phyloP scores from a whole-genome alignment of 805 yeast species.

The Starmerella roubikii region DNA sequence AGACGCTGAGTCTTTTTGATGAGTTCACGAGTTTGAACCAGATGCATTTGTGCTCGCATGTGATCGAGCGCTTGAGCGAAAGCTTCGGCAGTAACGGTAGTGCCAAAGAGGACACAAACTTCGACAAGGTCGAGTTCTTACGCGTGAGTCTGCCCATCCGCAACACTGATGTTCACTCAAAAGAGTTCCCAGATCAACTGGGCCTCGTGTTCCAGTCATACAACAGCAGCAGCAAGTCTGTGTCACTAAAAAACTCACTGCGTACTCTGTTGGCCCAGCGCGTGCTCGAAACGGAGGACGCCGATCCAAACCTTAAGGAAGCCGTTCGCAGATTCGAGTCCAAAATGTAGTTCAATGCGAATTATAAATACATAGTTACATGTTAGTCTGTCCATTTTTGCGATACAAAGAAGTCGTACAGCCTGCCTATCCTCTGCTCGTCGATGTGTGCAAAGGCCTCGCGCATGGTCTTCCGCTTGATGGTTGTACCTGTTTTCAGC shows the following conservation, averaged over 20 bases:
- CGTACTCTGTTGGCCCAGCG: conserved; percentile 19
- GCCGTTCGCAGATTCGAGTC: conserved; percentile 19
- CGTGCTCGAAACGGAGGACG: conserved; percentile 17
- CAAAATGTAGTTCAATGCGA: conserved; percentile 7
- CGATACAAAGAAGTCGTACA: conserved; percentile 82
- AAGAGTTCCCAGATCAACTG: conserved; percentile 42
- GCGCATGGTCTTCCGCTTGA: conserved; percentile 75
- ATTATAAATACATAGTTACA: neutral
- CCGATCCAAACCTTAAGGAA: conserved; percentile 16
- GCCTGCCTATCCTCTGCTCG: conserved; percentile 68
- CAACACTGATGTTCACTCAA: conserved; percentile 30
- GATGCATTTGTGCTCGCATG: conserved; percentile 49
- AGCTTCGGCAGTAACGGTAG: conserved; percentile 16
- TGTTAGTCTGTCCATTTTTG: conserved; percentile 60
- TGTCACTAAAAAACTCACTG: conserved; percentile 19
- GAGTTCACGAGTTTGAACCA: conserved; percentile 57
- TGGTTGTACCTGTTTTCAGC: conserved; percentile 64
- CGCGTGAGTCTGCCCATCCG: conserved; percentile 58
- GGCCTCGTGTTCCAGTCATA: conserved; percentile 61
- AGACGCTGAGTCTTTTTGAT: conserved; percentile 48
- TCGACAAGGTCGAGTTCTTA: conserved; percentile 32
- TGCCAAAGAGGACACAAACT: conserved; percentile 26
- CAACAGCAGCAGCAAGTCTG: conserved; percentile 23
- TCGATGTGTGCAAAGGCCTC: conserved; percentile 67
- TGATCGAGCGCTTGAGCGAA: conserved; percentile 36